Evolutionary conservation across 768 basidiomycete genomes (phyloP).

Genomic region (Royoungia palumana): DNA sequence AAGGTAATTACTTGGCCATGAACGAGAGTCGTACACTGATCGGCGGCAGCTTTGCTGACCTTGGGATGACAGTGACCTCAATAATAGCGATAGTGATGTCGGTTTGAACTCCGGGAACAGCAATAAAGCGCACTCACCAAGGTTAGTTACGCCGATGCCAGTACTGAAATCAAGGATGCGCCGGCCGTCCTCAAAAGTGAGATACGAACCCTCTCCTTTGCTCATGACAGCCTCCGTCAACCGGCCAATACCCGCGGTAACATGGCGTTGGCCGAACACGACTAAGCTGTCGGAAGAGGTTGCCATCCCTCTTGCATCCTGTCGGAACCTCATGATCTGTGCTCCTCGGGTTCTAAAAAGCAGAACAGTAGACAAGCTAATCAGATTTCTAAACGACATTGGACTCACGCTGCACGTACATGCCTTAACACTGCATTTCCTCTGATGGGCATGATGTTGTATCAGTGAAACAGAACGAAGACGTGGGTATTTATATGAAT

Average conservation of each 20-base stretch:
- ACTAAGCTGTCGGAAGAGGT: slow-evolving; percentile 25
- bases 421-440: neutral
- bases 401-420: slow-evolving; percentile 14
- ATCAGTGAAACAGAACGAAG: neutral
- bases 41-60: slow-evolving; percentile 83
- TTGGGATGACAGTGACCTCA: slow-evolving; percentile 85
- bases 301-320: slow-evolving; percentile 14
- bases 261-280: slow-evolving; percentile 42
- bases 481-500: slow-evolving; percentile 1
- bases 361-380: neutral
- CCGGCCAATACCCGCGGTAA: slow-evolving; percentile 43
- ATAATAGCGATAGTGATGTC: neutral
- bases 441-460: neutral
- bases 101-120: neutral
- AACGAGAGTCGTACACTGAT: slow-evolving; percentile 78
- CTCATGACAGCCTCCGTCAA: slow-evolving; percentile 54
- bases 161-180: slow-evolving; percentile 80
- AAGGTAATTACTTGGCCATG: slow-evolving; percentile 62
- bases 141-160: slow-evolving; percentile 84
- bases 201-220: slow-evolving; percentile 71
- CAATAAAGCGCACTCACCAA: slow-evolving; percentile 47
- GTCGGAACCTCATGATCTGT: neutral
- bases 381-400: neutral
- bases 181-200: slow-evolving; percentile 68
- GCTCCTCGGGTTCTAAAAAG: slow-evolving; percentile 1